A percentile compares a stretch with the other conserved stretches of the same genome.
Conservation (phyloP, 768 basidiomycete genomes). For the Trametes meyenii region DNA sequence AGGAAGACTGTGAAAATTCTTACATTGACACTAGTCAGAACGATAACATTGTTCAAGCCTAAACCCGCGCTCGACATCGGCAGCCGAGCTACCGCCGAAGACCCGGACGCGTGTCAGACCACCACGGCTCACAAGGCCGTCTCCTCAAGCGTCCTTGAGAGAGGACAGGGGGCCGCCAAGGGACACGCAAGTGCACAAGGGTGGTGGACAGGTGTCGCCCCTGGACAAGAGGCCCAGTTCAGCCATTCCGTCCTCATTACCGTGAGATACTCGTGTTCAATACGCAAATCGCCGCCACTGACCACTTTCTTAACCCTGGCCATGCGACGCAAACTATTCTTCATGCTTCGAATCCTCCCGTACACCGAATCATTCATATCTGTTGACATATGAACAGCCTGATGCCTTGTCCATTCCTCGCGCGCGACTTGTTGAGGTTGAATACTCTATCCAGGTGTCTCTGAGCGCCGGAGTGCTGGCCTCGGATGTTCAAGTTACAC, state of each 20-base stretch:
- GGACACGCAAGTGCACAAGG: constrained; percentile 82
- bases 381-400: constrained; percentile 43
- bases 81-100: constrained; percentile 31
- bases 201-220: constrained; percentile 85
- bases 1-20: constrained; percentile 68
- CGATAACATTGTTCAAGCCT: constrained; percentile 67
- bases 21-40: constrained; percentile 63
- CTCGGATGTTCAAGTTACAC: constrained; percentile 65
- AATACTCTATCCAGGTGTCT: constrained; percentile 69
- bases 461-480: constrained; percentile 60
- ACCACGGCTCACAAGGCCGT: constrained; percentile 64
- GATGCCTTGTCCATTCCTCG: constrained; percentile 71
- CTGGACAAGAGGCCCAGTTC: constrained; percentile 64
- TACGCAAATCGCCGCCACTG: not conserved
- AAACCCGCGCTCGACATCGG: constrained; percentile 39
- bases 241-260: constrained; percentile 73
- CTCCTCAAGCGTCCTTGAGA: constrained; percentile 64
- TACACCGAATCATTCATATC: not conserved
- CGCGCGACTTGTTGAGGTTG: constrained; percentile 73
- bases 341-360: no score
- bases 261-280: constrained; percentile 48
- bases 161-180: constrained; percentile 61
- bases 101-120: constrained; percentile 66
- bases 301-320: not conserved
- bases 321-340: not conserved